Percentiles rank a stretch among this genome's conserved stretches.
Conservation (phyloP, 2,329 filamentous ascomycete genomes). For the Aspergillus spinulosporus region DNA sequence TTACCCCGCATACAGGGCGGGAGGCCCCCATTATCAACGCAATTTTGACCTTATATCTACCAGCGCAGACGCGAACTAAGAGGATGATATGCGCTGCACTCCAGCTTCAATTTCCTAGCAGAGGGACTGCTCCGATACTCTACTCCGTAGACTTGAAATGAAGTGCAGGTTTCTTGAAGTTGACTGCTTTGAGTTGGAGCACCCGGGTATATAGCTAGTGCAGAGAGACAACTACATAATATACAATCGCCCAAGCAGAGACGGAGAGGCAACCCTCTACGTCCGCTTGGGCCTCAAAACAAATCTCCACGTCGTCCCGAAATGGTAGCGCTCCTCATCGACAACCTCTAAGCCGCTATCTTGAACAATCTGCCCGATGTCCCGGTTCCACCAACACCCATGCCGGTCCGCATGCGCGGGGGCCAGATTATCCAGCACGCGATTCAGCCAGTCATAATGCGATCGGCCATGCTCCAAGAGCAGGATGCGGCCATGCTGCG, state of each 20-base stretch:
- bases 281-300: conserved; percentile 36
- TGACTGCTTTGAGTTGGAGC: background rate
- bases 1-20: background rate
- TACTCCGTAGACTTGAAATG: background rate
- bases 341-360: conserved; percentile 51
- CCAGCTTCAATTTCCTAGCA: background rate
- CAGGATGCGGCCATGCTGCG: conserved; percentile 44
- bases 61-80: background rate
- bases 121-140: background rate
- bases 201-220: background rate
- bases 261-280: background rate
- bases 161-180: background rate
- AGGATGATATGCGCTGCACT: background rate
- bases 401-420: conserved; percentile 51
- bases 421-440: conserved; percentile 49
- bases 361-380: conserved; percentile 50
- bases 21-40: background rate
- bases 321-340: conserved; percentile 48
- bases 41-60: conserved; percentile 2
- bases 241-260: background rate
- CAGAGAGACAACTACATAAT: background rate
- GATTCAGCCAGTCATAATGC: conserved; percentile 49
- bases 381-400: conserved; percentile 56
- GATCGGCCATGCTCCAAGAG: conserved; percentile 53
- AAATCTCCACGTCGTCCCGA: conserved; percentile 51